These are phyloP conservation scores for Sicyos edulis DNA, from an alignment of 306 rosid genomes.

Conservation along the genomic window DNA sequence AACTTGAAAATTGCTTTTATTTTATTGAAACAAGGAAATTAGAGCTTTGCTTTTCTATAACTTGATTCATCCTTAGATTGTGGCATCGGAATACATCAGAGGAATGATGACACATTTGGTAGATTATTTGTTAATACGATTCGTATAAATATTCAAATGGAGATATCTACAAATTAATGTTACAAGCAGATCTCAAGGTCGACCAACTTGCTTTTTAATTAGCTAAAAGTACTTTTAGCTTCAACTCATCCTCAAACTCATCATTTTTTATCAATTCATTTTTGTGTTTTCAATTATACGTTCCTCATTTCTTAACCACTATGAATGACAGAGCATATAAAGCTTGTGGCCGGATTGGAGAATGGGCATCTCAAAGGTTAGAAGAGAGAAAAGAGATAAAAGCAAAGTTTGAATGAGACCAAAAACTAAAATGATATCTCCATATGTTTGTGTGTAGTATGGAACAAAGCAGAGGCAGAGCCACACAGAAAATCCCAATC, in stretches of 20 bases:
- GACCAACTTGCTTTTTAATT: not conserved
- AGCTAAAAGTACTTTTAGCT: not conserved
- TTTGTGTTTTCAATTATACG: slow-evolving; percentile 14
- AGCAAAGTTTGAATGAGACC: not conserved
- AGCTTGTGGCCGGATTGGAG: slow-evolving; percentile 93
- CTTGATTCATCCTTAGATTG: no score
- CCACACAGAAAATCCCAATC: slow-evolving; percentile 37
- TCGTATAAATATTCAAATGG: no score
- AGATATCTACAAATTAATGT: no score
- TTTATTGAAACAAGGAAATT: no score
- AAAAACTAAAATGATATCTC: not conserved
- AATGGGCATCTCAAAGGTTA: slow-evolving; percentile 89
- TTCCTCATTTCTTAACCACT: not conserved
- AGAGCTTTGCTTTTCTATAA: no score
- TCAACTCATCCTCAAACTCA: not conserved
- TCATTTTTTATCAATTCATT: not conserved
- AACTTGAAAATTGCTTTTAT: not conserved
- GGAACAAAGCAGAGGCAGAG: slow-evolving; percentile 43
- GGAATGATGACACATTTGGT: no score
- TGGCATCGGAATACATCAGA: no score
- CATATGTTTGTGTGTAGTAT: slow-evolving; percentile 34
- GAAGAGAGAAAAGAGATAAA: not conserved
- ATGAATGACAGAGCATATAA: slow-evolving; percentile 74
- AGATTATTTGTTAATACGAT: no score
- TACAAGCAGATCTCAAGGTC: no score